Percentiles rank a stretch among this genome's conserved stretches.
phyloP scores from a whole-genome alignment of 2,329 filamentous ascomycete species.

The Stachybotrys chlorohalonatus region DNA sequence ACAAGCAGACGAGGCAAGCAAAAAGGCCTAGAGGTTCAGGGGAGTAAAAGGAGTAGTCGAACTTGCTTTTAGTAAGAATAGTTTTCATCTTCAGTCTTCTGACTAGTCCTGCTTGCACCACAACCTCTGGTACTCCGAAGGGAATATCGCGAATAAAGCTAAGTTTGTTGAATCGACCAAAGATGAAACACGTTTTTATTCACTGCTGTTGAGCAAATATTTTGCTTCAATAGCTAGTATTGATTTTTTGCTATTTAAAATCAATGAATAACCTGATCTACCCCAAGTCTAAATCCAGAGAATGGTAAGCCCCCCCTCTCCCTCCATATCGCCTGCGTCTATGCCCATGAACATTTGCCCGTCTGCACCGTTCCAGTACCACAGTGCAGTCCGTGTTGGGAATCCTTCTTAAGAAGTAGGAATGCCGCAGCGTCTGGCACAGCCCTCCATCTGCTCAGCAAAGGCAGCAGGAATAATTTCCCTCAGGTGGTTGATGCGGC shows the following conservation, averaged over 20 bases:
- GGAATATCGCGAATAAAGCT: too few species aligned
- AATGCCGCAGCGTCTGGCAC: constrained; percentile 2
- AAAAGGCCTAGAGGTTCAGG: too few species aligned
- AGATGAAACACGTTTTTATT: not conserved
- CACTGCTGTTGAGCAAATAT: not conserved
- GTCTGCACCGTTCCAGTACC: too few species aligned
- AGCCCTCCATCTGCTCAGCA: constrained; percentile 2
- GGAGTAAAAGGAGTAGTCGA: too few species aligned
- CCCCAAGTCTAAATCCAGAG: not conserved
- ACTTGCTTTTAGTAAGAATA: too few species aligned
- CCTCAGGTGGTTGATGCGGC: not conserved
- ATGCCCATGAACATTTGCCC: too few species aligned
- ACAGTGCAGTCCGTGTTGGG: too few species aligned
- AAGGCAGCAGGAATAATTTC: constrained; percentile 2
- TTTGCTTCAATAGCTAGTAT: not conserved
- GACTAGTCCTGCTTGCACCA: too few species aligned
- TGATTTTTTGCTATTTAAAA: not conserved
- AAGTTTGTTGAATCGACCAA: too few species aligned
- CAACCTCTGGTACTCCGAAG: too few species aligned
- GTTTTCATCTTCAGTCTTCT: too few species aligned
- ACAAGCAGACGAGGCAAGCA: too few species aligned
- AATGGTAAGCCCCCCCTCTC: not conserved
- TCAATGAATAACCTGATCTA: not conserved
- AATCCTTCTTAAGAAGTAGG: not conserved
- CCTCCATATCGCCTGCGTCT: not conserved